These are phyloP conservation scores for Dendrobium catenatum DNA, from an alignment of 106 monocot genomes.

Conservation along the genomic window DNA sequence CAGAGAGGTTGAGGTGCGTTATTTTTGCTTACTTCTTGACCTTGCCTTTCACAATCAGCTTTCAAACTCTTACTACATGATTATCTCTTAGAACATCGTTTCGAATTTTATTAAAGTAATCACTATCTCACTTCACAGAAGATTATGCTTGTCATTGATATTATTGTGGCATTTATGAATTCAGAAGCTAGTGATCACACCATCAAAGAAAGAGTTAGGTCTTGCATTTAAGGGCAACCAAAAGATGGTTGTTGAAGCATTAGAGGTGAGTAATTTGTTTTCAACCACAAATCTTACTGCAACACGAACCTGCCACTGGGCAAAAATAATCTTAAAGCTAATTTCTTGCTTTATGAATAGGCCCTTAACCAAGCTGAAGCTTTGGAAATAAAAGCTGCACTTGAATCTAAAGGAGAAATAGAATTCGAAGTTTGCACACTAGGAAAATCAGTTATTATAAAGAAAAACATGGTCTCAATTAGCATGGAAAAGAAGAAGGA, in stretches of 20 bases:
- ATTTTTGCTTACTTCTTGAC: neutral
- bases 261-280: slow-evolving; percentile 39
- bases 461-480: slow-evolving; percentile 88
- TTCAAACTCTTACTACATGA: neutral
- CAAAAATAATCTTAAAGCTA: neutral
- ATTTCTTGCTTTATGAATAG: slow-evolving; percentile 19
- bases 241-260: slow-evolving; percentile 86
- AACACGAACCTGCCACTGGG: neutral
- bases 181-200: slow-evolving; percentile 78
- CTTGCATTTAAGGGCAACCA: slow-evolving; percentile 92
- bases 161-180: slow-evolving; percentile 10
- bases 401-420: slow-evolving; percentile 83
- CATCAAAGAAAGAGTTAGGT: slow-evolving; percentile 94
- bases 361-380: slow-evolving; percentile 77
- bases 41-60: neutral
- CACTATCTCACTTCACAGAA: neutral
- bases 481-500: slow-evolving; percentile 79
- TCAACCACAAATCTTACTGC: neutral
- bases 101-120: neutral
- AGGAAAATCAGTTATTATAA: slow-evolving; percentile 62
- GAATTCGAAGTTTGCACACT: slow-evolving; percentile 81
- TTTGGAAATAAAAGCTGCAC: slow-evolving; percentile 56
- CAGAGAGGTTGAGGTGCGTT: slow-evolving; percentile 87
- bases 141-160: neutral
- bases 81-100: neutral